Base-by-base conservation (phyloP, 2,329 filamentous ascomycete genomes). In the Pseudopyricularia javanii region DNA sequence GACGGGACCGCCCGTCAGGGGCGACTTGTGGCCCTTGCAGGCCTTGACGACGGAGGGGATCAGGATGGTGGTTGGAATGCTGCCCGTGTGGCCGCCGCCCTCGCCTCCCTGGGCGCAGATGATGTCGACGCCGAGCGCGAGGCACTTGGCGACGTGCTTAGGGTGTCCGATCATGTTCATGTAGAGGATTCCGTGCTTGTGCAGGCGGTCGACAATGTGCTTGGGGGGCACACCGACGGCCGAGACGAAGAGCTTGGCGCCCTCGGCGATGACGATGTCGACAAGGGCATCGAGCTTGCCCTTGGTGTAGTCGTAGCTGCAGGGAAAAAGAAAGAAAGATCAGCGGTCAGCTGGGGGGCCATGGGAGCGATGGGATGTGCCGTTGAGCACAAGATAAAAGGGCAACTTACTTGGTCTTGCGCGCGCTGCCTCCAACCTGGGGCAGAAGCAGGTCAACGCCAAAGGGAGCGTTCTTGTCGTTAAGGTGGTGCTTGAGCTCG, bases 141-240 rank as follows among this genome's bases (percentile, higher is more conserved):
- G 79, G 71, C 89, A 94, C 79, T 97, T 98, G 73, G 89, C 80
- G 58, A 95, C 91, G 74, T 98, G 93, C 83, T 98, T 98, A 66
- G 93, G 91, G 79, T 98, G 93, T 60, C 93, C 93, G 68, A 98
- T 91, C 93, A 98, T 98, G 84, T 98, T 98, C 93, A 97, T 97
- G 79, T 94, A 95, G 60, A 95, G 79, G 61, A 98, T 80, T 60
- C 91, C 91, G 64, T 82, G 74, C 65, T 82, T 80, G 80, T 98
- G 93, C 48, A 98, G 83, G 66, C 81, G 86, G 59, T 97, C 90
- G 63, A 98, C 90, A 55, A 96, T 85, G 61, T 79, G 74, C 72
- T 88, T 88, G 60, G 93, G 89, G 45, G 93, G 91, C 26, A 97
- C 86, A 64, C 93, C 93, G 67, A 98, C 90, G 63, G 93, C 93